Evolutionary conservation across 352 stramenopile species (phyloP), one percentile per base, ranked within the genome.

Genomic region (Stramenopiles sp.): DNA sequence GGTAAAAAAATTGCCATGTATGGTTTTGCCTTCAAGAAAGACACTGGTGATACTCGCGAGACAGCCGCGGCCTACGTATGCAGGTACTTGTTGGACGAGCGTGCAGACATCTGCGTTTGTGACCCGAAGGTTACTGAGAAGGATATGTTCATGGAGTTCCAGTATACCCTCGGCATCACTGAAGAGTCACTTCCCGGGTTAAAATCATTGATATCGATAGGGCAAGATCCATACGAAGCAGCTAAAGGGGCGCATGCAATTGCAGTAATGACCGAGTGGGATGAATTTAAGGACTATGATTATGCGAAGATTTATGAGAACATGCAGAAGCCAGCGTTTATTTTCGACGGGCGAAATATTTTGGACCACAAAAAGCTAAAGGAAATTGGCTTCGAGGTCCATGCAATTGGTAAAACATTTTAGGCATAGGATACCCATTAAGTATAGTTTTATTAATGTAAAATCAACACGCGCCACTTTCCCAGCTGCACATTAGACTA

Each of bases 11-110:
- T 99, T 86, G 97, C 94, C 80, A 88, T 99, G 82, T 91, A 99
- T 22, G 97, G 97, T 82, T 99, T 98, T 87, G 96, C 97, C 22
- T 99, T 99, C 88, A 99, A 99, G 92, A 98, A 98, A 85, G 95
- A 99, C 88, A 99, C 97, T 67, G 96, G 96, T 30, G 97, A 99
- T 87, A 96, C 97, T 67, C 93, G 97, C 32, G 97, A 99, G 88
- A 99, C 96, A 0, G 92, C 96, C 0, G 94, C 95, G 0, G 97
- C 95, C 30, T 97, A 98, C 83, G 95, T 99, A 67, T 90, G 96
- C 84, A 96, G 97, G 86, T 93, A 94, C 82, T 87, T 99, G 81
- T 84, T 99, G 0, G 89, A 97, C 67, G 96, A 99, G 86, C 88
- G 92, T 75, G 97, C 97, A 44, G 88, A 93, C 30, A 89, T 99